A percentile compares a stretch with the other conserved stretches of the same genome.
Conservation (phyloP, 805 yeast species). For the Saccharomycopsis sp. region DNA sequence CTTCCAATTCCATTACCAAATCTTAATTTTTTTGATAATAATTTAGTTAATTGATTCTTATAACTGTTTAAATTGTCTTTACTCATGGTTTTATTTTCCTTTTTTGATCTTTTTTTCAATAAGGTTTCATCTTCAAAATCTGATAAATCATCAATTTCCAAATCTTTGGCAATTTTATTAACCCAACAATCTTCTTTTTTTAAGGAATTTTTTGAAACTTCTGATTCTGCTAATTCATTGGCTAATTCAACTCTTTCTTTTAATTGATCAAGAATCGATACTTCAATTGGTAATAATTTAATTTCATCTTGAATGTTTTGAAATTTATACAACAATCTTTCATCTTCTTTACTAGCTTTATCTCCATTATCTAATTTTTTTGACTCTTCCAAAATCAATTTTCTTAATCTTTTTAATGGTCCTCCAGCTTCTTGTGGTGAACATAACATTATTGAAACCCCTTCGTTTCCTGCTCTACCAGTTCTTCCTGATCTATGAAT, state of each 20-base stretch:
- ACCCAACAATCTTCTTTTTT: constrained; percentile 74
- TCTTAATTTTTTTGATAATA: constrained; percentile 50
- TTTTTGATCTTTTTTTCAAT: constrained; percentile 50
- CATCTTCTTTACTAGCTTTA: constrained; percentile 31
- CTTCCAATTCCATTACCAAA: constrained; percentile 23
- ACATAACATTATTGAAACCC: constrained; percentile 90
- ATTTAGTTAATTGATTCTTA: constrained; percentile 41
- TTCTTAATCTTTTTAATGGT: constrained; percentile 67
- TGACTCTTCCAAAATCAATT: constrained; percentile 23
- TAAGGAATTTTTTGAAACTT: constrained; percentile 45
- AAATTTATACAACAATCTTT: constrained; percentile 1
- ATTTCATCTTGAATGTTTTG: constrained; percentile 29
- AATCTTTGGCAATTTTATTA: constrained; percentile 83
- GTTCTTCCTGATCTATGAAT: constrained; percentile 97
- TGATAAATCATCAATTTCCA: constrained; percentile 65
- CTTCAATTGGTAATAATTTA: constrained; percentile 65
- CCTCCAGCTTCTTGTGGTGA: constrained; percentile 92
- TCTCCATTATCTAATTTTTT: constrained; percentile 14
- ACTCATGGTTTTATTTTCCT: constrained; percentile 40
- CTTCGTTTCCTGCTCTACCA: constrained; percentile 89
- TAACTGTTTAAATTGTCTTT: constrained; percentile 37
- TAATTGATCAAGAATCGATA: constrained; percentile 59
- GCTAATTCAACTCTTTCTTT: constrained; percentile 62
- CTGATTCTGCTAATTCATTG: constrained; percentile 64
- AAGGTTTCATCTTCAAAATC: constrained; percentile 63